Base-by-base conservation (phyloP, 192 early-diverging fungal species). In the Thamnidium elegans region DNA sequence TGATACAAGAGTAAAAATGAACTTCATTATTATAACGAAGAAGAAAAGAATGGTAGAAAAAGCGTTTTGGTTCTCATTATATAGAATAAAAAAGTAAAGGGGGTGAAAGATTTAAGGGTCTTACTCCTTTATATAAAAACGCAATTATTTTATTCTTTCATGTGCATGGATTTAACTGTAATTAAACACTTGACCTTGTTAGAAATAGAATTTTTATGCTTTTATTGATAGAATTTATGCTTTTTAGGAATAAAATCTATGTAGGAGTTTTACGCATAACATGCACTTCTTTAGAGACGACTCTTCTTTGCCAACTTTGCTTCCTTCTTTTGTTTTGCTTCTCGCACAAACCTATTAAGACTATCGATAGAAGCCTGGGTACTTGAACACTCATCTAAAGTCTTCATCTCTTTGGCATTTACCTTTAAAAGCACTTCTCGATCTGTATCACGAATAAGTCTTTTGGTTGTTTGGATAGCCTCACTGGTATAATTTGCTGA, bases 391-490 rank as follows among this genome's bases (percentile, higher is more conserved):
- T 72, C 73, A 19, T 72, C 77, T 17, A 88, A 65, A 52, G 76
- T 62, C 7, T 73, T 71, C 78, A 88, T 82, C 56, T 90, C 89
- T 7, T 46, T 50, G 0, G 73, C 69, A 55, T 84, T 88, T 20
- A 79, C 75, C 4, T 74, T 23, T 30, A 81, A 62, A 17, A 90
- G 58, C 50, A 82, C 62, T 9, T 78, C 65, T 13, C 67, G 69
- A 6, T 79, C 78, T 11, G 51, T 50, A 50, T 71, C 75, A 9
- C 82, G 80, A 26, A 89, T 68, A 42, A 90, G 70, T 1, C 69
- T 64, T 58, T 86, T 79, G 17, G 89, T 84, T 2, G 73, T 72
- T 48, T 70, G 70, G 50, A 90, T 78, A 4, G 89, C 89, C 10
- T 70, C 67, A 45, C 72, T 72, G 17, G 89, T 78, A 43, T 77